phyloP scores from a whole-genome alignment of 805 yeast genomes.

The Candida odintsovae region DNA sequence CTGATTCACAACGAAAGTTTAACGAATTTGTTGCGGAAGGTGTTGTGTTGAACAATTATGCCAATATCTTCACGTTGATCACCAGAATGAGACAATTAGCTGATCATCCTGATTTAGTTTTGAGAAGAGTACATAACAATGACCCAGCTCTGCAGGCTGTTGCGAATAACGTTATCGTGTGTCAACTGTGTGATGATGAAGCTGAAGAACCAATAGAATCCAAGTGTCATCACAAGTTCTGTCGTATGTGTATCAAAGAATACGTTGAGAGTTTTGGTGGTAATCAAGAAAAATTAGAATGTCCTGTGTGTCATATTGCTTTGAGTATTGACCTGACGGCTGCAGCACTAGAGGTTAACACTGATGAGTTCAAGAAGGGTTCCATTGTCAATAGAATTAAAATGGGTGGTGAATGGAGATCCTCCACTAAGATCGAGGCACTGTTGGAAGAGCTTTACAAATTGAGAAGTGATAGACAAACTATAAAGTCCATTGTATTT shows the following conservation, averaged over 20 bases:
- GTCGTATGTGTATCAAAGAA: constrained; percentile 88
- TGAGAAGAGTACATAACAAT: constrained; percentile 53
- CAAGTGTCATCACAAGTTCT: constrained; percentile 89
- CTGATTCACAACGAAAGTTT: constrained; percentile 82
- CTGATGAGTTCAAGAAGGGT: constrained; percentile 50
- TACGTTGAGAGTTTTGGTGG: constrained; percentile 81
- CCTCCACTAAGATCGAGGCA: constrained; percentile 96
- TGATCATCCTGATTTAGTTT: constrained; percentile 94
- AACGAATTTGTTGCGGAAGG: constrained; percentile 94
- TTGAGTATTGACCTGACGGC: constrained; percentile 85
- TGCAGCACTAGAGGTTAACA: constrained; percentile 68
- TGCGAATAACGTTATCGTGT: constrained; percentile 51
- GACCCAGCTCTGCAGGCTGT: constrained; percentile 24
- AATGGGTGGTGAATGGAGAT: constrained; percentile 84
- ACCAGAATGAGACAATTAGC: constrained; percentile 98
- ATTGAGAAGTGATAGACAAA: constrained; percentile 76
- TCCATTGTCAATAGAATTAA: constrained; percentile 83
- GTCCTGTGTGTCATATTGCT: constrained; percentile 96
- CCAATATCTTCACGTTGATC: constrained; percentile 91
- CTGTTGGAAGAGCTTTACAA: constrained; percentile 88
- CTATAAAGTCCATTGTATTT: constrained; percentile 93
- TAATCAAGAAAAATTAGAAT: constrained; percentile 50
- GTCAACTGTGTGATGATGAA: constrained; percentile 94
- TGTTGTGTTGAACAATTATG: constrained; percentile 93
- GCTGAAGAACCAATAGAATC: constrained; percentile 97